Evolutionary conservation across 2,329 filamentous ascomycete species (phyloP).

Genomic region (Podosphaera fusca): DNA sequence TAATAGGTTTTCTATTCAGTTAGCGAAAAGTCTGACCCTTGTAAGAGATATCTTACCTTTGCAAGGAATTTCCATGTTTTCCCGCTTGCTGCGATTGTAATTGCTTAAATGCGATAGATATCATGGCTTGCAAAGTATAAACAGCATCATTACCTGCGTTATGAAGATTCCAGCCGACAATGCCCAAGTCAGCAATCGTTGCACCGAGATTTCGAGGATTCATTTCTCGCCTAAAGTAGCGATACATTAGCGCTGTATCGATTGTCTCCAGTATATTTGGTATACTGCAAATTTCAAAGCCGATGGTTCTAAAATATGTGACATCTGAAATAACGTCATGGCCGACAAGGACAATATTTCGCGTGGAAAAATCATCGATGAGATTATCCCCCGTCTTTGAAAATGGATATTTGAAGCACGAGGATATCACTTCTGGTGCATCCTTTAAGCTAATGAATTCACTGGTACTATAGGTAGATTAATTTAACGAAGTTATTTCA

Average conservation of each 20-base stretch:
- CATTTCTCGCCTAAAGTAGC: slow-evolving; percentile 30
- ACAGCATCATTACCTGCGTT: slow-evolving; percentile 75
- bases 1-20: neutral
- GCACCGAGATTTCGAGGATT: slow-evolving; percentile 32
- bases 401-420: slow-evolving; percentile 33
- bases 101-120: slow-evolving; percentile 31
- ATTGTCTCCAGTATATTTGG: slow-evolving; percentile 36
- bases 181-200: slow-evolving; percentile 40
- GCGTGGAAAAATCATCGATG: slow-evolving; percentile 8
- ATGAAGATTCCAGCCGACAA: slow-evolving; percentile 45
- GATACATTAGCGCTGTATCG: slow-evolving; percentile 54
- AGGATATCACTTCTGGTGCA: slow-evolving; percentile 23
- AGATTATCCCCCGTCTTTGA: slow-evolving; percentile 14
- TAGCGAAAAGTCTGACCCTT: neutral
- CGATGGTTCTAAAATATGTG: slow-evolving; percentile 38
- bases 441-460: slow-evolving; percentile 27
- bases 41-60: neutral
- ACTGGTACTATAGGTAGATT: slow-evolving; percentile 20
- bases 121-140: slow-evolving; percentile 52
- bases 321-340: slow-evolving; percentile 51
- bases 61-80: neutral
- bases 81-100: slow-evolving; percentile 6
- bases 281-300: slow-evolving; percentile 32
- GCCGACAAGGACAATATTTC: slow-evolving; percentile 55
- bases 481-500: neutral